Base-by-base conservation (phyloP, 2,329 filamentous ascomycete genomes). In the Fusarium albidum region DNA sequence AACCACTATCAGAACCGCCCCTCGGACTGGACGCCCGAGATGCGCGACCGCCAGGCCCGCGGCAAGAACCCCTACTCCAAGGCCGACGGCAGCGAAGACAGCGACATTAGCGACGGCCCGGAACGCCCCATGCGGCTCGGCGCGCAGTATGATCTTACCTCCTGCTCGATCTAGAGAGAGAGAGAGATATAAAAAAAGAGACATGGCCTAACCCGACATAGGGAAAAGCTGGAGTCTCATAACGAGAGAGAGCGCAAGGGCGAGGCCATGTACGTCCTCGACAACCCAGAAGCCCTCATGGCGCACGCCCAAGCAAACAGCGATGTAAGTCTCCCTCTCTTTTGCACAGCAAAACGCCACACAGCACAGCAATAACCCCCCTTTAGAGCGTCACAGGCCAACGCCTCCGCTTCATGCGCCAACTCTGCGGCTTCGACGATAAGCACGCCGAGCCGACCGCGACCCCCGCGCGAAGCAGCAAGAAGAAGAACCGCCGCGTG, bases 21-120 rank as follows among this genome's bases (percentile, higher is more conserved):
- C 45, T 41, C 59, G 49, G 58, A 61, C 44, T 81, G 82, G 68
- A 82, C 80, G 1, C 59, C 74, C 15, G 69, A 75, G 52, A 83
- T 83, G 80, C 80, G 82, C 63, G 82, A 86, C 67, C 77, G 77
- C 6, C 84, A 87, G 68, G 81, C 84, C 5, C 76, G 84, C 33
- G 83, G 83, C 44, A 84, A 84, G 64, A 77, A 86, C 55, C 80
- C 81, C 1, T 83, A 82, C 64, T 57, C 45, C 12, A 62, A 69
- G 35, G 54, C 34, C 14, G 49, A 40, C 6, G 25, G 29, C 7
- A 51, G 40, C 49, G 68, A 62, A n/a, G 55, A 52, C 13, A 52
- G 43, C 50, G 61, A 68, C 9, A 58, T 62, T 17, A 66, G 63
- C 45, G 64, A 64, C 45, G 64, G 63, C 11, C 29, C 43, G 11